These are phyloP conservation scores for Yamadazyma dushanensis DNA, from an alignment of 1,139 yeast species.

Conservation along the genomic window DNA sequence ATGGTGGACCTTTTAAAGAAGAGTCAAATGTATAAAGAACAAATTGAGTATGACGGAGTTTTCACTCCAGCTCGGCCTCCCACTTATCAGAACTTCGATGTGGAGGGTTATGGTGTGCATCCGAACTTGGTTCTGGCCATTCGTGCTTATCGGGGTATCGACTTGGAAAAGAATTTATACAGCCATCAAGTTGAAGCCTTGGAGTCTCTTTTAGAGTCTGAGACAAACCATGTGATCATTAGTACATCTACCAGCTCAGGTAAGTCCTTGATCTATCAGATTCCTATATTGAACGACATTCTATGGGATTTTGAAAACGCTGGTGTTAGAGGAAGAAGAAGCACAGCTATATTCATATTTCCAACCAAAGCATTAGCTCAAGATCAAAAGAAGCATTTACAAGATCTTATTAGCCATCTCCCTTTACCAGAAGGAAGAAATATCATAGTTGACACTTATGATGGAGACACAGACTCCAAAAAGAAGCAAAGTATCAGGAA, in stretches of 20 bases:
- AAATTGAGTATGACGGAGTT: slow-evolving; percentile 42
- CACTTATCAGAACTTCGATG: slow-evolving; percentile 20
- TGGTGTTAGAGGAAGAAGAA: slow-evolving; percentile 18
- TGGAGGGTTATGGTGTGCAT: slow-evolving; percentile 40
- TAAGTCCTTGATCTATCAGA: slow-evolving; percentile 85
- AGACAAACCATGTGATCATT: slow-evolving; percentile 64
- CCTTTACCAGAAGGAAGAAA: slow-evolving; percentile 30
- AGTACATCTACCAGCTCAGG: slow-evolving; percentile 97
- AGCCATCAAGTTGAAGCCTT: slow-evolving; percentile 82
- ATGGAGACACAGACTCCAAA: slow-evolving; percentile 80
- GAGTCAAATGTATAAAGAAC: slow-evolving; percentile 54
- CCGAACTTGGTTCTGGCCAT: slow-evolving; percentile 50
- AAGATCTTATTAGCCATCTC: slow-evolving; percentile 52
- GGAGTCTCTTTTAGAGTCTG: slow-evolving; percentile 46
- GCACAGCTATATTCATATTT: slow-evolving; percentile 81
- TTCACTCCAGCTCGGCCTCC: slow-evolving; percentile 27
- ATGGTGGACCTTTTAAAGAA: slow-evolving; percentile 49
- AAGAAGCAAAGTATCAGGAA: slow-evolving; percentile 54
- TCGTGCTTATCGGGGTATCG: slow-evolving; percentile 47
- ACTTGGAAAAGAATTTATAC: slow-evolving; percentile 55
- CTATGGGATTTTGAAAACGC: slow-evolving; percentile 37
- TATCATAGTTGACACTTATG: slow-evolving; percentile 73
- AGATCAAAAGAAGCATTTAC: slow-evolving; percentile 83
- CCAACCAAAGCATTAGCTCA: slow-evolving; percentile 98
- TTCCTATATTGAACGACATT: slow-evolving; percentile 70